These are phyloP conservation scores for Elaeis guineensis DNA, from an alignment of 176 grass and related monocot species.

Conservation along the genomic window DNA sequence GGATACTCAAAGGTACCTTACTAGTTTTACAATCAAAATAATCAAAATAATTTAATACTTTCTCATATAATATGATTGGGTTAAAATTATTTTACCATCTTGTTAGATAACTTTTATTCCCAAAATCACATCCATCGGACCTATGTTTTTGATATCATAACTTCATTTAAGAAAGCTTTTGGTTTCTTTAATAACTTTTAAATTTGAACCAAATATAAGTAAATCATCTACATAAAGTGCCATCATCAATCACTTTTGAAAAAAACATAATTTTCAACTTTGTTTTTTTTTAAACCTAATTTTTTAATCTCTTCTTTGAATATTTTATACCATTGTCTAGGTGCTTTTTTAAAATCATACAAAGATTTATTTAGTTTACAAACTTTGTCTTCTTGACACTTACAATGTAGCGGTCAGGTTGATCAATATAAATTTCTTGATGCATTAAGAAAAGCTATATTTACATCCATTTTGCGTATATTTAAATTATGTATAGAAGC, in stretches of 20 bases:
- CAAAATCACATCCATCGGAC: too few relatives aligned
- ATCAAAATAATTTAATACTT: neutral
- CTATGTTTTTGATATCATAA: too few relatives aligned
- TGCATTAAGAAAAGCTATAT: too few relatives aligned
- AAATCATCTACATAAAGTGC: neutral
- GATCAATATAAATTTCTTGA: too few relatives aligned
- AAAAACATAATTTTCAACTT: neutral
- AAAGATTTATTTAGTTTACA: neutral
- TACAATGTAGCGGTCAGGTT: too few relatives aligned
- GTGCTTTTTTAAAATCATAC: neutral
- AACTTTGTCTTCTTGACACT: neutral
- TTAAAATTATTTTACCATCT: too few relatives aligned
- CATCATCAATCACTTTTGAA: neutral
- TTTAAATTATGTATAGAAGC: neutral
- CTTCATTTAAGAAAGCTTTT: too few relatives aligned
- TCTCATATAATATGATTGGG: neutral
- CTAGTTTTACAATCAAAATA: neutral
- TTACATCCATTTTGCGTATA: neutral
- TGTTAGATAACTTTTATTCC: too few relatives aligned
- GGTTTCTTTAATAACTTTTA: too few relatives aligned
- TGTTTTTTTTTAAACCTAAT: neutral
- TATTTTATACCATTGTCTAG: too few relatives aligned
- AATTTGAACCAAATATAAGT: neutral
- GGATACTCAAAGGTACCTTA: too few relatives aligned
- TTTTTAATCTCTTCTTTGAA: slow-evolving; percentile 1